Evolutionary conservation across 495 filamentous ascomycete genomes (phyloP).

Genomic region (Xylaria flabelliformis): DNA sequence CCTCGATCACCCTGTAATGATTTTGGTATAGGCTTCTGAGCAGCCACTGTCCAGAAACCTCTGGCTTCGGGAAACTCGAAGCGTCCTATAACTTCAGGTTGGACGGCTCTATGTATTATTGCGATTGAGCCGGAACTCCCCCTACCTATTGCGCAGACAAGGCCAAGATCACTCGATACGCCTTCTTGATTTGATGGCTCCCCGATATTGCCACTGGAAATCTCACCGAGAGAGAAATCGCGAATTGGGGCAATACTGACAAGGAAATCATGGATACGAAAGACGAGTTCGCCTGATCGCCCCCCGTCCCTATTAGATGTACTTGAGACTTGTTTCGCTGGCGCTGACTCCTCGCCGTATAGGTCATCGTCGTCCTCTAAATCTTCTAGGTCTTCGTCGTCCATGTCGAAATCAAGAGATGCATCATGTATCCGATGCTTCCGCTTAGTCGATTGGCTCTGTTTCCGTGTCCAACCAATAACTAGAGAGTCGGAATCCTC

Average conservation of each 20-base stretch:
- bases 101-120: slow-evolving; percentile 75
- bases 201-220: slow-evolving; percentile 42
- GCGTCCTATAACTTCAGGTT: slow-evolving; percentile 66
- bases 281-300: slow-evolving; percentile 68
- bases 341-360: slow-evolving; percentile 71
- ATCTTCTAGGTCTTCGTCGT: slow-evolving; percentile 65
- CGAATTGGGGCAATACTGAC: slow-evolving; percentile 78
- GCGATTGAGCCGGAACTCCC: slow-evolving; percentile 73
- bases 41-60: slow-evolving; percentile 69
- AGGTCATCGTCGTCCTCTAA: slow-evolving; percentile 63
- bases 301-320: slow-evolving; percentile 35
- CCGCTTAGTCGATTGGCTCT: slow-evolving; percentile 58
- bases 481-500: slow-evolving; percentile 84
- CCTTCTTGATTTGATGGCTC: slow-evolving; percentile 50
- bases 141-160: slow-evolving; percentile 74
- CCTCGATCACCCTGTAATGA: slow-evolving; percentile 58
- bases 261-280: slow-evolving; percentile 78
- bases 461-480: slow-evolving; percentile 74
- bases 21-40: slow-evolving; percentile 63
- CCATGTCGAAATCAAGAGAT: slow-evolving; percentile 51
- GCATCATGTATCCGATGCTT: slow-evolving; percentile 48
- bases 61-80: slow-evolving; percentile 67
- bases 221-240: slow-evolving; percentile 50
- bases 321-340: slow-evolving; percentile 28
- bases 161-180: slow-evolving; percentile 64